Conservation (phyloP, 164 flowering plant genomes). For the Annona cherimola region DNA sequence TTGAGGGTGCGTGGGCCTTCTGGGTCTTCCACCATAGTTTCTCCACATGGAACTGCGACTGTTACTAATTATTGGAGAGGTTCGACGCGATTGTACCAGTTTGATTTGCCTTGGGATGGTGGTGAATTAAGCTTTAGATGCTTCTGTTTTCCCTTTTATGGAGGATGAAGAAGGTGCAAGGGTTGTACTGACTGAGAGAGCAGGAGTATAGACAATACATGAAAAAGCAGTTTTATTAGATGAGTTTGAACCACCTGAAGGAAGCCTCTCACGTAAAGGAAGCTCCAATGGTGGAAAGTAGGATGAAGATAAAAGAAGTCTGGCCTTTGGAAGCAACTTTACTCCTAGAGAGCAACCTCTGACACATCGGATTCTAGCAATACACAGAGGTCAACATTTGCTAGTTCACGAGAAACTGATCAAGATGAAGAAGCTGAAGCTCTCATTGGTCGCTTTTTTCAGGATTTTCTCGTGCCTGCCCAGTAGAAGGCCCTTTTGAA, state of each 20-base stretch:
- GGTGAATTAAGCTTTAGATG: conserved; percentile 94
- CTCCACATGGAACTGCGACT: conserved; percentile 96
- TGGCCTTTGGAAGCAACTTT: conserved; percentile 43
- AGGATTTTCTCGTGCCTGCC: conserved; percentile 69
- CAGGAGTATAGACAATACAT: conserved; percentile 96
- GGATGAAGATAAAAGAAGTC: conserved; percentile 57
- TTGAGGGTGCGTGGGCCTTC: conserved; percentile 94
- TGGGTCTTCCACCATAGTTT: conserved; percentile 75
- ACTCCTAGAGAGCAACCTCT: conserved; percentile 69
- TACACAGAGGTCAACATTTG: conserved; percentile 41
- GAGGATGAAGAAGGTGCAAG: conserved; percentile 87
- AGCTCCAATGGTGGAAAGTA: conserved; percentile 76
- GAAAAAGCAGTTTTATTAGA: conserved; percentile 87
- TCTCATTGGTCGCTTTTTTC: conserved; percentile 69
- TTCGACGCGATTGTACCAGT: conserved; percentile 72
- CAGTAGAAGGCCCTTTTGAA: conserved; percentile 53
- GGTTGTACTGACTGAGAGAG: conserved; percentile 89
- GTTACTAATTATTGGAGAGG: conserved; percentile 62
- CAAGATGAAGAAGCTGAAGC: conserved; percentile 94
- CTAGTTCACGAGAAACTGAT: conserved; percentile 49
- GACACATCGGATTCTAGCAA: conserved; percentile 70
- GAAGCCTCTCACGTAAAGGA: conserved; percentile 87
- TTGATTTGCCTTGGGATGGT: conserved; percentile 90
- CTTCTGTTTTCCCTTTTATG: conserved; percentile 72
- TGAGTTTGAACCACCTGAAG: conserved; percentile 91